These are phyloP conservation scores for Aspergillus sp. DNA, from an alignment of 2,329 filamentous ascomycete species.

Conservation along the genomic window DNA sequence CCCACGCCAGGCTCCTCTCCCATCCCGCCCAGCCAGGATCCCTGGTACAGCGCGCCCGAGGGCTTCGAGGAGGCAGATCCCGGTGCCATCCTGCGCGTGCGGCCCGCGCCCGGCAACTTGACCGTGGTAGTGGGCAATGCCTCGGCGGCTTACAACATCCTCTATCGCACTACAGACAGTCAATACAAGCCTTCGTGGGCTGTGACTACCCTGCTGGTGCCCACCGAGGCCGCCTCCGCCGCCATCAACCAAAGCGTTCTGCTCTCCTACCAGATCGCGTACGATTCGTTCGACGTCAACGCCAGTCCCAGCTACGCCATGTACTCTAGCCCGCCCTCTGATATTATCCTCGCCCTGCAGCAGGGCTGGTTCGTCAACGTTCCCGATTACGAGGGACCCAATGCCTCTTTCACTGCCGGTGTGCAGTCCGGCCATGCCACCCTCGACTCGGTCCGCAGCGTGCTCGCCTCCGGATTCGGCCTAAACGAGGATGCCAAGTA, in stretches of 20 bases:
- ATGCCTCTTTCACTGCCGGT: constrained; percentile 45
- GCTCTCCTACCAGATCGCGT: constrained; percentile 46
- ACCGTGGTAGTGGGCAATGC: constrained; percentile 13
- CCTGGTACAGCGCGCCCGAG: constrained; percentile 20
- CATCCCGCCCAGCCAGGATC: constrained; percentile 16
- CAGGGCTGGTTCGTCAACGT: constrained; percentile 51
- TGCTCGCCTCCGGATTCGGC: constrained; percentile 35
- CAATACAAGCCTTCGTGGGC: constrained; percentile 24
- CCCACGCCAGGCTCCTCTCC: constrained; percentile 1
- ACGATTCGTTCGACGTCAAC: constrained; percentile 23
- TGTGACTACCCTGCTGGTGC: constrained; percentile 41
- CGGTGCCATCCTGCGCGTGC: constrained; percentile 20
- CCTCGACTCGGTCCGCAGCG: constrained; percentile 46
- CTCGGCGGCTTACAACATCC: constrained; percentile 17
- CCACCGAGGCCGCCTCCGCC: constrained; percentile 25
- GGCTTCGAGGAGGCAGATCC: constrained; percentile 16
- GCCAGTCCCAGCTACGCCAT: constrained; percentile 27
- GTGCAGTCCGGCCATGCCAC: constrained; percentile 47
- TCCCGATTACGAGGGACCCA: constrained; percentile 51
- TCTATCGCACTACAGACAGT: constrained; percentile 25
- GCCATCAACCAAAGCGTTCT: constrained; percentile 22
- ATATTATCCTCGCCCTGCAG: constrained; percentile 38
- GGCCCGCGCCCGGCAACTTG: constrained; percentile 19
- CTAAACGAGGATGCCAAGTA: constrained; percentile 15
- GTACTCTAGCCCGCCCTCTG: constrained; percentile 31